Conservation (phyloP, 2,329 filamentous ascomycete genomes). For the Cyanodermella asteris region DNA sequence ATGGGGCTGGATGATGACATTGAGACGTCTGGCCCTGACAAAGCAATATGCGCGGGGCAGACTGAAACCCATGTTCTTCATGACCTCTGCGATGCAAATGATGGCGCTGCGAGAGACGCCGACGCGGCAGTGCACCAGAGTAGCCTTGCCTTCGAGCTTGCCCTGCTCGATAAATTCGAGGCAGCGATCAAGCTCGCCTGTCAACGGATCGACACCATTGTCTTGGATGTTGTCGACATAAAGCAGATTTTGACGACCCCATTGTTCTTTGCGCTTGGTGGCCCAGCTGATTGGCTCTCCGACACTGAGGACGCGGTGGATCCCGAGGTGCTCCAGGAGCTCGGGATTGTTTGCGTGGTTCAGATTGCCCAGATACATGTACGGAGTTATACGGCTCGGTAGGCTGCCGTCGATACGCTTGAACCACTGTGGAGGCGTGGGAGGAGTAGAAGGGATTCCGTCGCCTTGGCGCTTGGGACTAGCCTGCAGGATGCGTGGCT, state of each 20-base stretch:
- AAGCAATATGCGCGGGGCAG: conserved; percentile 91
- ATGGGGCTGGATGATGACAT: conserved; percentile 96
- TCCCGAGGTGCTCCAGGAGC: conserved; percentile 56
- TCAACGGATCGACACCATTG: conserved; percentile 86
- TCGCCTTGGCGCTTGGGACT: conserved; percentile 30
- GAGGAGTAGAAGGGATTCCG: too few relatives aligned
- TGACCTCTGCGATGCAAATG: conserved; percentile 97
- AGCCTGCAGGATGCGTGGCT: conserved; percentile 50
- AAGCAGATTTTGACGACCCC: conserved; percentile 60
- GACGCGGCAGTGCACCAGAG: conserved; percentile 86
- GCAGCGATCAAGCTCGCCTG: conserved; percentile 63
- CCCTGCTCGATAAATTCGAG: conserved; percentile 79
- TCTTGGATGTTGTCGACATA: conserved; percentile 76
- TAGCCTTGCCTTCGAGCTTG: conserved; percentile 54
- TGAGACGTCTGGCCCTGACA: conserved; percentile 73
- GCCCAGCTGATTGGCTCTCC: conserved; percentile 74
- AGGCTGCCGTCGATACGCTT: conserved; percentile 69
- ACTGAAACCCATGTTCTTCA: conserved; percentile 58
- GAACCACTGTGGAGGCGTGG: conserved; percentile 53
- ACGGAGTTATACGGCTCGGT: conserved; percentile 69
- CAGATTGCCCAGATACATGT: conserved; percentile 91
- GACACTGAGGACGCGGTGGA: conserved; percentile 72
- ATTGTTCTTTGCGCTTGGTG: conserved; percentile 44
- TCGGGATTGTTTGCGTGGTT: conserved; percentile 86
- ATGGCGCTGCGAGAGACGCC: conserved; percentile 90